Base-by-base conservation (phyloP, 208 protist species). In the Chromosphaera perkinsii region DNA sequence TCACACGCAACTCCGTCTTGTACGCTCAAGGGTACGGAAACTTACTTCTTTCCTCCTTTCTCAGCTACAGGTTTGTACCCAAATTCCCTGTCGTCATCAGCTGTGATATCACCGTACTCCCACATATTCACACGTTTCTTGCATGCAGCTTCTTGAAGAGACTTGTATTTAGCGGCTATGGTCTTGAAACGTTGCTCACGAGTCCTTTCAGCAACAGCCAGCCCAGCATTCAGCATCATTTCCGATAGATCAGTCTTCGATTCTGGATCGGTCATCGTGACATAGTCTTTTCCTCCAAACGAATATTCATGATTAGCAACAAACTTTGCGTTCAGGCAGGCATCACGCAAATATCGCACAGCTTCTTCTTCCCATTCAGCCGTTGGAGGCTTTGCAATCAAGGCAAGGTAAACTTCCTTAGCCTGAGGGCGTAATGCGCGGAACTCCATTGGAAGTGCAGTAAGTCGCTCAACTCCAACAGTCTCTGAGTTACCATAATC, bases 401-500 rank as follows among this genome's bases (percentile, higher is more conserved):
- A 61, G 14, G 55, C 55, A 12, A 61, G 32, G 33, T 42, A 31
- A 3, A 61, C 32, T 22, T 61, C 55, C 10, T 22, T 9, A 37
- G 55, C 55, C 33, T 48, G 14, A 31, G 55, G 9, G 3, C 3
- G 48, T 5, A 54, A 9, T 14, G 26, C 5, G 48, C 10, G 9
- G 26, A 54, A 54, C 48, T 54, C 48, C n/a, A 26, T 54, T 12
- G 48, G 48, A n/a, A 54, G 26, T 12, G 48, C 10, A n/a, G 48
- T 24, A 5, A 54, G 14, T 31, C 7, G 17, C 9, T 52, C 37
- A 20, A 24, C 3, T 33, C 14, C 3, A 9, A 63, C 37, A 29
- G n/a, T 35, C 40, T 63, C 54, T 14, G 22, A 51, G 49, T 66
- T 67, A 42, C 69, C 59, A 39, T 61, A 74, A 51, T 68, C 69